Evolutionary conservation across 2,329 filamentous ascomycete genomes (phyloP), one percentile per base, ranked within the genome.

Genomic region (Teratosphaeria gauchensis): DNA sequence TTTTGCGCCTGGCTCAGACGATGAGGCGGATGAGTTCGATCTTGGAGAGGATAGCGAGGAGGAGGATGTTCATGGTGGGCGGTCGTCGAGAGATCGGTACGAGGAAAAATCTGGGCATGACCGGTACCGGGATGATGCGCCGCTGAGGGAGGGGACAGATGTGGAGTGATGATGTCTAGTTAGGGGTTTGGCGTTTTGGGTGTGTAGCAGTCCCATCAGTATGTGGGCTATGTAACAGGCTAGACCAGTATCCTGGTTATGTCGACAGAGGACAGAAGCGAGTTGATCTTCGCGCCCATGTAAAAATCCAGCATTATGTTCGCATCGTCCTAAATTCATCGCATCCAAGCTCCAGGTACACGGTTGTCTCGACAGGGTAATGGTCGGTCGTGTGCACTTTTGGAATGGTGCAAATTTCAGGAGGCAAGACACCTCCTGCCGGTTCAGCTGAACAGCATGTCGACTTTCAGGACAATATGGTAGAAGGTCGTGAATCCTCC

Each of bases 1-100:
- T 4, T 99, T 99, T 79, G 94, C 94, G 0, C 92, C 90, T 16
- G 92, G 54, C 4, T 28, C 91, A 56, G 92, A 92, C 59, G 92
- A 94, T 59, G 88, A 90, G 58, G 85, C 88, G 60, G 65, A 69
- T 62, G 74, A 76, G 42, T 58, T 58, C n/a, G 30, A 51, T 55
- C 16, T 58, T 6, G 56, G 51, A 60, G 64, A 67, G 60, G 75
- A 76, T 51, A 71, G 70, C 55, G 91, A 92, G 59, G 87, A 89
- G 57, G 84, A 87, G 61, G 70, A 66, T 56, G 75, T 70, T 24
- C 54, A 60, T 12, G 66, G 67, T 57, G 65, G 58, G 5, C 33
- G 67, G 52, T 66, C 60, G 2, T 62, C 63, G 46, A 65, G 65
- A 48, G 62, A 62, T 30, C 64, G 67, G 33, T 61, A 62, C 42